A percentile compares a stretch with the other conserved stretches of the same genome.
Conservation (phyloP, 345 rosid genomes). For the Eucalyptus albens region DNA sequence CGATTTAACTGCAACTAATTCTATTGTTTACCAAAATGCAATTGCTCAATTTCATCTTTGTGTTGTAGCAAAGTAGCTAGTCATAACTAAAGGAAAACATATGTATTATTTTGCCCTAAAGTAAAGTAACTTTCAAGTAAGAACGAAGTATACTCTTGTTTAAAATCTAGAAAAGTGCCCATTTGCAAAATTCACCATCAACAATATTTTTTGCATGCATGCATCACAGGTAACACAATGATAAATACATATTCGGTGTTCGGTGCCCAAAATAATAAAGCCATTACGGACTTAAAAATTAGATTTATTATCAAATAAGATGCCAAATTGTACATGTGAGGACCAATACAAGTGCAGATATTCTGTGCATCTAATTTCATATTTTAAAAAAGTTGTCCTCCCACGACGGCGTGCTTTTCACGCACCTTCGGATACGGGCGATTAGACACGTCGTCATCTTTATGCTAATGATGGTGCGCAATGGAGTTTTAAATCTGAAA, state of each 20-base stretch:
- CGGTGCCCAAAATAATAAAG: neutral
- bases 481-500: neutral
- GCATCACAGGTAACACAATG: neutral
- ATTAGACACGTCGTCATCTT: neutral
- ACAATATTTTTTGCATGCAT: neutral
- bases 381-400: neutral
- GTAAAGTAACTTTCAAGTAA: neutral
- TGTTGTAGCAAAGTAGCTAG: neutral
- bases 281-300: neutral
- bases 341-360: neutral
- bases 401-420: neutral
- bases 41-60: neutral
- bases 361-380: neutral
- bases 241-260: neutral
- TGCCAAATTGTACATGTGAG: neutral
- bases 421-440: neutral
- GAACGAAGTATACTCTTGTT: neutral
- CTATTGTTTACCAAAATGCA: neutral
- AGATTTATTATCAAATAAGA: neutral
- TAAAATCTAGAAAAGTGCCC: neutral
- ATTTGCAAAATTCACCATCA: neutral
- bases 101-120: neutral
- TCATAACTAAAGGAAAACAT: neutral
- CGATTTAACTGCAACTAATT: neutral
- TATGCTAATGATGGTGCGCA: neutral